These are phyloP conservation scores for Schwanniomyces yamadae DNA, from an alignment of 805 yeast genomes.

Conservation along the genomic window DNA sequence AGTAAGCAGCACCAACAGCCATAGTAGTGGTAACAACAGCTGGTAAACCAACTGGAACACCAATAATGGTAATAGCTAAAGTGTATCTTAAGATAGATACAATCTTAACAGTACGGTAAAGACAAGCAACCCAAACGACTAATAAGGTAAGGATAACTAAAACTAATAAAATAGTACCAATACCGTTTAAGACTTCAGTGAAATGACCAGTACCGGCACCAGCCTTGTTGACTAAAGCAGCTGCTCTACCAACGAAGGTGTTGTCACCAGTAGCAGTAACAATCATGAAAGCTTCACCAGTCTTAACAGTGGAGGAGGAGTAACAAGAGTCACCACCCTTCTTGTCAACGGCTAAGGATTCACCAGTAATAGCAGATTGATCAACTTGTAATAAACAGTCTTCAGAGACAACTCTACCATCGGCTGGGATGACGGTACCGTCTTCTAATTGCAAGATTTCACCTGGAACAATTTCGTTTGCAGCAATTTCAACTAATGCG, in stretches of 20 bases:
- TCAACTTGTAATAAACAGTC: constrained; percentile 87
- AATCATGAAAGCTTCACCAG: constrained; percentile 93
- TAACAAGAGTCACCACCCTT: constrained; percentile 81
- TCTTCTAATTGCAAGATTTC: constrained; percentile 90
- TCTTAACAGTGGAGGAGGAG: constrained; percentile 92
- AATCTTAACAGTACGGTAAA: constrained; percentile 88
- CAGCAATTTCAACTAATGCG: constrained; percentile 67
- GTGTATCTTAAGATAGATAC: constrained; percentile 89
- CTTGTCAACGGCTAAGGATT: constrained; percentile 93
- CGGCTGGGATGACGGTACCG: constrained; percentile 91
- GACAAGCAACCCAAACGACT: constrained; percentile 89
- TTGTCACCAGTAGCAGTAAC: constrained; percentile 94
- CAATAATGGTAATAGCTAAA: constrained; percentile 92
- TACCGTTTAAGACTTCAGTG: constrained; percentile 96
- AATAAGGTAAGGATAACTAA: constrained; percentile 84
- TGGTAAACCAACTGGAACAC: constrained; percentile 98
- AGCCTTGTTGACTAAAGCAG: constrained; percentile 93
- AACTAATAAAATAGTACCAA: constrained; percentile 88
- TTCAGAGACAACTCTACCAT: constrained; percentile 85
- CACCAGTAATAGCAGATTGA: constrained; percentile 98
- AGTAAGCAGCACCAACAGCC: constrained; percentile 99
- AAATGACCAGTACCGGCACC: constrained; percentile 92
- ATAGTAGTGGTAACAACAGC: constrained; percentile 97
- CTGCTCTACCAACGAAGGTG: constrained; percentile 97
- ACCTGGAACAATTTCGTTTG: constrained; percentile 92